Base-by-base conservation (phyloP, 805 yeast species). In the Saccharomycopsis fermentans region DNA sequence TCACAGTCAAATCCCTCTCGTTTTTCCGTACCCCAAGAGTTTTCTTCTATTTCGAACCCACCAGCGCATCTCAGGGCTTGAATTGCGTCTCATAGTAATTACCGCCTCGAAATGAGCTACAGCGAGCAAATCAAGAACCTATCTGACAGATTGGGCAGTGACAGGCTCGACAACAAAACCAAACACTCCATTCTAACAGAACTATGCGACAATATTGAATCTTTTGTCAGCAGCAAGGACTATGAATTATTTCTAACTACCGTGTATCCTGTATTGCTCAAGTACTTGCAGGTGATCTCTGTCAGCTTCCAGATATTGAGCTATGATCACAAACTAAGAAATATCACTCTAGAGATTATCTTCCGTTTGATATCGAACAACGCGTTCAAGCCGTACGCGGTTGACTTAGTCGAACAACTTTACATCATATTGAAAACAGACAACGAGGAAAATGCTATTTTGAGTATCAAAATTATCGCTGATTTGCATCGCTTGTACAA, bases 371-470 rank as follows among this genome's bases (percentile, higher is more conserved):
- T 88, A 58, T 82, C 86, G 76, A 90, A 87, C 67, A 96, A 90
- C 36, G 78, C 84, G 1, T 82, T 90, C 66, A 85, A 84, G 66
- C 87, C 87, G 0, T 83, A 82, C 68, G 83, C 91, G 0, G 72
- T 73, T 36, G 77, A 76, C 36, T 77, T 90, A 24, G 73, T 87
- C 65, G 84, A 81, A 37, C 73, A 77, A 12, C 73, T 91, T 58
- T 82, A 84, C 65, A 70, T 74, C 24, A 73, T 87, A n/a, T 74
- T 92, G 59, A 81, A 79, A 19, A 76, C 73, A 16, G 99, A 95
- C 67, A 92, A 94, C 69, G 99, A 95, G 69, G 97, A 91, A 62
- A 94, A 94, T 70, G 98, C 98, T 55, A 89, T 90, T 0, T 76
- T 90, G 56, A 85, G 95, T 69, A 82, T 94, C 86, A 90, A 89